These are phyloP conservation scores for Pythium aristosporum DNA, from an alignment of 352 stramenopile genomes.

Conservation along the genomic window DNA sequence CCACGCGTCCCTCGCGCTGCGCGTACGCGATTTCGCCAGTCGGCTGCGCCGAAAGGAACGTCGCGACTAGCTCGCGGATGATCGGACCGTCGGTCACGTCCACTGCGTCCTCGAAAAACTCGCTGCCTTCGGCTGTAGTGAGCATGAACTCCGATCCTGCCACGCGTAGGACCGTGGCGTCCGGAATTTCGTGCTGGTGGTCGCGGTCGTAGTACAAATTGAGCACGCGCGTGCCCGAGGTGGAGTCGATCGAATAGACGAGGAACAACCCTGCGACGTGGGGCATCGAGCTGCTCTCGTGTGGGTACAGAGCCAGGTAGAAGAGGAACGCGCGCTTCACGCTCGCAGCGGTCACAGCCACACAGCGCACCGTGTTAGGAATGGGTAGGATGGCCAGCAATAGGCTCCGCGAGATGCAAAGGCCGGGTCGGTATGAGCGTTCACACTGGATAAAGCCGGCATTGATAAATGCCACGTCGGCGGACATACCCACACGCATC, in stretches of 20 bases:
- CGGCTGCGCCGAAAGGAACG: slow-evolving; percentile 10
- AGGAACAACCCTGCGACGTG: slow-evolving; percentile 17
- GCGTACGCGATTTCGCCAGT: slow-evolving; percentile 12
- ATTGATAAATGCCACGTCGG: slow-evolving; percentile 82
- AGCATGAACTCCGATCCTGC: slow-evolving; percentile 6
- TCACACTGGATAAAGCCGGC: slow-evolving; percentile 73
- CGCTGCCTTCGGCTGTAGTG: slow-evolving; percentile 6
- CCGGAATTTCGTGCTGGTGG: background rate
- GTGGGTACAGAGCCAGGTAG: slow-evolving; percentile 6
- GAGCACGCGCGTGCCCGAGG: background rate
- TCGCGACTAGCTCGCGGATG: slow-evolving; percentile 10
- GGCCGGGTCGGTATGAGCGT: background rate
- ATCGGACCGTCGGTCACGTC: background rate
- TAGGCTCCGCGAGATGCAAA: slow-evolving; percentile 4
- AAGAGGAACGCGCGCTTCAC: slow-evolving; percentile 1
- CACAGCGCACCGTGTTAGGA: slow-evolving; percentile 6
- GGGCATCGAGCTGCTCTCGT: slow-evolving; percentile 7
- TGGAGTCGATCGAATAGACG: background rate
- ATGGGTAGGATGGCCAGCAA: slow-evolving; percentile 15
- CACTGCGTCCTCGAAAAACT: background rate
- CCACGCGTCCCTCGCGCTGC: slow-evolving; percentile 6
- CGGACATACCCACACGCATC: slow-evolving; percentile 53
- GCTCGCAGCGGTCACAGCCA: background rate
- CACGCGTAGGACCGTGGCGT: slow-evolving; percentile 5
- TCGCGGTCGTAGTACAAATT: slow-evolving; percentile 17